phyloP scores from a whole-genome alignment of 139 green algal species.

The Mesotaenium endlicherianum region DNA sequence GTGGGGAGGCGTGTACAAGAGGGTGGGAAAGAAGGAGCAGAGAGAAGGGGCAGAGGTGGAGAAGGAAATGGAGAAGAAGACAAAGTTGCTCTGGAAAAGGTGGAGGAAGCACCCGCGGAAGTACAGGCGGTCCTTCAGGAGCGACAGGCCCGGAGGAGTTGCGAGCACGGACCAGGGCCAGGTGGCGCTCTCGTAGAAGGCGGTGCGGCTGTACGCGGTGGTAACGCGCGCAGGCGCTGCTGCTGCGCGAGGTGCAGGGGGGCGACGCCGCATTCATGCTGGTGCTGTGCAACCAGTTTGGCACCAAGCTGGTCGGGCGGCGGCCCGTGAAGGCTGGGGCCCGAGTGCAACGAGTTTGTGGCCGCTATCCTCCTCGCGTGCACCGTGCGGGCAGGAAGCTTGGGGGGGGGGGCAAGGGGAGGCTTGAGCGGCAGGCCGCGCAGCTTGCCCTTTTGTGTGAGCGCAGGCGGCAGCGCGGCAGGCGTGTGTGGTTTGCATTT shows the following conservation, averaged over 20 bases:
- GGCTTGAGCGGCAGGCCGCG: no score
- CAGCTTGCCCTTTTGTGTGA: no score
- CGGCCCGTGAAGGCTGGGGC: constrained; percentile 14
- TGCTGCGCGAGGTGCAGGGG: constrained; percentile 33
- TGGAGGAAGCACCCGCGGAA: neutral
- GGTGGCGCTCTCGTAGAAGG: neutral
- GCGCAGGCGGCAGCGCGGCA: no score
- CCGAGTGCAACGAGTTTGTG: neutral
- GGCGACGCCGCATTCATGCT: neutral
- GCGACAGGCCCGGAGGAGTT: neutral
- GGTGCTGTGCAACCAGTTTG: constrained; percentile 14
- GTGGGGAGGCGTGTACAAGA: no score
- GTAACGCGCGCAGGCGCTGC: constrained; percentile 12
- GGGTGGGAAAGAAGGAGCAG: no score
- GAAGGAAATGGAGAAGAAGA: neutral
- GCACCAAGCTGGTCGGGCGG: constrained; percentile 33
- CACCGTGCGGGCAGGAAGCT: no score
- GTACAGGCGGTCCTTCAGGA: neutral
- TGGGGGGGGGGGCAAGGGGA: no score
- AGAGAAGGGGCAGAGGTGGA: neutral
- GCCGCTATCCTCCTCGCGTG: neutral
- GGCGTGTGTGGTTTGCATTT: no score
- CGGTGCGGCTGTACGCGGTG: constrained; percentile 19
- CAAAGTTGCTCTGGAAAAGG: neutral
- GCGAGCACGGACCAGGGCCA: neutral